phyloP scores from a whole-genome alignment of 2,329 filamentous ascomycete genomes.

The Colletotrichum endophyticum region DNA sequence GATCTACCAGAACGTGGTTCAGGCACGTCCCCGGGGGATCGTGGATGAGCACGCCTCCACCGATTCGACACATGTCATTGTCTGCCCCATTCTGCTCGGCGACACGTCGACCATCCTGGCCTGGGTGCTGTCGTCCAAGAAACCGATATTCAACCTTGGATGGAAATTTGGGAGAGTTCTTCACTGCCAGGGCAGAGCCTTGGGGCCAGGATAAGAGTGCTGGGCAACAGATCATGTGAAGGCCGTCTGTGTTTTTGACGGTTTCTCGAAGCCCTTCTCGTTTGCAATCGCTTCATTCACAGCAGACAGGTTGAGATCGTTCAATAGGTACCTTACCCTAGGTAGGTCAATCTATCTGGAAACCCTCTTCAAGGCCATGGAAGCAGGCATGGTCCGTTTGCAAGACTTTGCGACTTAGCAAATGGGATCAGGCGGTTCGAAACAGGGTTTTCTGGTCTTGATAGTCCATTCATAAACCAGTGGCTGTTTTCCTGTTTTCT shows the following conservation, averaged over 20 bases:
- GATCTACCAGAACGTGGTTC: background rate
- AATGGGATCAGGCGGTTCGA: background rate
- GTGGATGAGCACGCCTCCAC: background rate
- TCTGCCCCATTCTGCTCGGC: background rate
- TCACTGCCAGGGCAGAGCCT: background rate
- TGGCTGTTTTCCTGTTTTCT: background rate
- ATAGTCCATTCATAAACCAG: background rate
- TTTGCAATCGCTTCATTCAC: background rate
- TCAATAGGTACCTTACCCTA: too few relatives aligned
- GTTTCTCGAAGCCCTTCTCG: background rate
- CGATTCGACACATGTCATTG: constrained; percentile 2
- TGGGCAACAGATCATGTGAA: background rate
- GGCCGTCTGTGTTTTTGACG: background rate
- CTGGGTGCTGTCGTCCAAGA: background rate
- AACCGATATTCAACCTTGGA: background rate
- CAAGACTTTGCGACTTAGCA: background rate
- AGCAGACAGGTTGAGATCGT: background rate
- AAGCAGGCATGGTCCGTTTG: background rate
- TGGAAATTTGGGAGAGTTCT: background rate
- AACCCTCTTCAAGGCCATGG: background rate
- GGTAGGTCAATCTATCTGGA: background rate
- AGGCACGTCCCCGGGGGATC: background rate
- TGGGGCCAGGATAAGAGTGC: background rate
- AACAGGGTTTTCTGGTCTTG: background rate
- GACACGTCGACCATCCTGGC: constrained; percentile 7